phyloP scores from a whole-genome alignment of 495 filamentous ascomycete genomes.

The Xylaria scruposa region DNA sequence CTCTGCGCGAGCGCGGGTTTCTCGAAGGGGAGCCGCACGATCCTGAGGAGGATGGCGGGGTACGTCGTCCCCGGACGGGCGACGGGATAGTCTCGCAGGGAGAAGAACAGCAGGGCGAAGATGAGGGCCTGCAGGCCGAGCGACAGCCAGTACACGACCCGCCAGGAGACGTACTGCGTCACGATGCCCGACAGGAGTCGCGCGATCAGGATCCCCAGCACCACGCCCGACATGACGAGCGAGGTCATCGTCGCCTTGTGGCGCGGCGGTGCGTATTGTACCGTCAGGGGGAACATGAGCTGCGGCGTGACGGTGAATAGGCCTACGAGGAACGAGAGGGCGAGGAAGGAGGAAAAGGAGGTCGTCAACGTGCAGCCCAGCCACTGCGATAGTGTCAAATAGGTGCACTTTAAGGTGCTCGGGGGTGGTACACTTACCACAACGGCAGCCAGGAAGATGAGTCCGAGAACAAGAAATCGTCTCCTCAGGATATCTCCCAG shows the following conservation, averaged over 20 bases:
- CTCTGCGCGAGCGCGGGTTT: slow-evolving; percentile 74
- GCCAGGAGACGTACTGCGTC: slow-evolving; percentile 73
- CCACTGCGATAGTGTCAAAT: slow-evolving; percentile 49
- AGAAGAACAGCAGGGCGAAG: slow-evolving; percentile 68
- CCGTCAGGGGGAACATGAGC: slow-evolving; percentile 83
- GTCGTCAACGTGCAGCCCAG: slow-evolving; percentile 74
- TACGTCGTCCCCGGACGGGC: slow-evolving; percentile 75
- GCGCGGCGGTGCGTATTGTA: slow-evolving; percentile 75
- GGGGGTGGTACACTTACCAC: slow-evolving; percentile 51
- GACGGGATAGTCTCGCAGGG: slow-evolving; percentile 81
- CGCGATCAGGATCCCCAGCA: slow-evolving; percentile 78
- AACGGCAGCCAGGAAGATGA: slow-evolving; percentile 71
- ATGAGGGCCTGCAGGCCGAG: slow-evolving; percentile 77
- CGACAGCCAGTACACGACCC: slow-evolving; percentile 81
- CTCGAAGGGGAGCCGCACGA: slow-evolving; percentile 63
- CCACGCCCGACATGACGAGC: slow-evolving; percentile 78
- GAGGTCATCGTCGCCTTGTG: slow-evolving; percentile 72
- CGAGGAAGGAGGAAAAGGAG: slow-evolving; percentile 68
- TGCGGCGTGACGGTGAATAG: slow-evolving; percentile 86
- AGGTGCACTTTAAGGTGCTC: neutral
- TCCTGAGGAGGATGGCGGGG: slow-evolving; percentile 67
- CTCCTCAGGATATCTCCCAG: slow-evolving; percentile 76
- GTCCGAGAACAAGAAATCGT: slow-evolving; percentile 69
- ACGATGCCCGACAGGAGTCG: slow-evolving; percentile 78
- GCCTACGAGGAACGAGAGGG: slow-evolving; percentile 71